Evolutionary conservation across 2,329 filamentous ascomycete genomes (phyloP), one percentile per base, ranked within the genome.

Genomic region (Byssochlamys sp.): DNA sequence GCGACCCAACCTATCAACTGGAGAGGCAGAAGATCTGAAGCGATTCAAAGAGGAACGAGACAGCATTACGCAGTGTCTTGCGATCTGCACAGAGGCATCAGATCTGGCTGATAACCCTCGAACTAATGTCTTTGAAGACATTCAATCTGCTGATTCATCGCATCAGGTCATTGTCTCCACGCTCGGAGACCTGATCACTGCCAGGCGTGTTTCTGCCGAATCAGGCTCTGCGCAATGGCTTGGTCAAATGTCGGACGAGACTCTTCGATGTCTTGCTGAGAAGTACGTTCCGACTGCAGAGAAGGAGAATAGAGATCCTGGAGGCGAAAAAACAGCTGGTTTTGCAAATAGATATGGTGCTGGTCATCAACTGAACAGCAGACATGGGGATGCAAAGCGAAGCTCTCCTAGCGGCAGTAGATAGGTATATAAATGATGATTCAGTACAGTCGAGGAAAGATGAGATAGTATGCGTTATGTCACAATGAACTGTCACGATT

Each of bases 161-260:
- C 63, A 69, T 56, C 67, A 71, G 54, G 54, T 69, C 50, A 58
- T 71, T 25, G 64, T 71, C 52, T 67, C 67, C 53, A 72, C 68
- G 29, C 60, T 70, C 56, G 67, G 68, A 53, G 67, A 69, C 57
- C 60, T 71, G 50, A 65, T 72, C 54, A 66, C 67, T 12, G 68
- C 67, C 3, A 72, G 61, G 58, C 63, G 62, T 50, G 59, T 72
- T 55, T 65, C 60, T 14, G 62, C 63, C 54, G 71, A 73, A 1
- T 68, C 64, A 24, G 75, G 66, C 4, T 74, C 75, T 1, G 67
- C 67, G 35, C 65, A 70, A n/a, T 63, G 55, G 25, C 51, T 63
- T 0, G 67, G 70, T 3, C 71, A 71, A 39, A 77, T 69, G 2
- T 69, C 68, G n/a, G 66, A 71, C 63, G 63, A 64, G 24, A 67